Base-by-base conservation (phyloP, 2,329 filamentous ascomycete species). In the Blastomyces silverae region DNA sequence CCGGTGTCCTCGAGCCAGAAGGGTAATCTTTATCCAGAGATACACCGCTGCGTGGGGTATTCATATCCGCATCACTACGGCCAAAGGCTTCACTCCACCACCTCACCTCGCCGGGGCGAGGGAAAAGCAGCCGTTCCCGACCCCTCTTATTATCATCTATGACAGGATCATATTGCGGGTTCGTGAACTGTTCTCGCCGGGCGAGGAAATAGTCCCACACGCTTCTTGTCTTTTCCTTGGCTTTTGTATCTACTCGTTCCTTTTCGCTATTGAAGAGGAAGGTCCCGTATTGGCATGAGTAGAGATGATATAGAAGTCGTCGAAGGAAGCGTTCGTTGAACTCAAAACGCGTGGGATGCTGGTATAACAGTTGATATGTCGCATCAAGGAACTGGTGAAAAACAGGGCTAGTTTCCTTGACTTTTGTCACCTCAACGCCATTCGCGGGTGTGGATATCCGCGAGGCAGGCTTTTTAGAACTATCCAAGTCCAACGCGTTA, bases 311-410 rank as follows among this genome's bases (percentile, higher is more conserved):
- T 1, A 97, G 82, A 2, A 99, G 81, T 25, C 94, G 87, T 34
- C 91, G 85, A 7, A 99, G 80, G 76, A 99, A 97, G 4, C 93
- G 87, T 75, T 97, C 94, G 70, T 96, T 97, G 78, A 92, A 99
- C 75, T 99, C 93, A 73, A 99, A 99, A 0, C 92, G 88, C 7
- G 86, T 89, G 0, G 92, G 92, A 71, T 93, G 82, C 74, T 97
- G 94, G 66, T 90, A 83, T 31, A 96, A 79, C 37, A 99, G 82
- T 75, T 99, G 94, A 74, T 94, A 97, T 1, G 91, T 91, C 48
- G 91, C 92, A 73, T 97, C 94, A 11, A 99, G 84, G 77, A 97
- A 99, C 73, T 99, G 94, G 72, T 99, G 94, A 77, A 99, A 99
- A 31, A 99, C 90, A 0, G 94, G 94, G 66, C 92, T 95, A 44